Base-by-base conservation (phyloP, 257 asterid species). In the Solanum piurae region DNA sequence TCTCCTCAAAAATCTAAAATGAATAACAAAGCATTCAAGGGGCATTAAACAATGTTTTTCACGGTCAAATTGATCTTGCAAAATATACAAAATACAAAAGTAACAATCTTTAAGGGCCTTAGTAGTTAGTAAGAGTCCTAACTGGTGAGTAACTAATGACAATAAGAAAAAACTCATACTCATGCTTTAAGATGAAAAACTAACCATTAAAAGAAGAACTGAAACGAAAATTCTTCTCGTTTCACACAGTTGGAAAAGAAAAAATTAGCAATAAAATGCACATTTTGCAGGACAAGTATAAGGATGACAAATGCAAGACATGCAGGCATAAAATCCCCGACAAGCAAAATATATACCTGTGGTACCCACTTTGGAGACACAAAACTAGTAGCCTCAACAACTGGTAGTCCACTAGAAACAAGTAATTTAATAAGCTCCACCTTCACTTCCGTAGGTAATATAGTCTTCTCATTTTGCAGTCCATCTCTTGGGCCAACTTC, bases 401-500 rank as follows among this genome's bases (percentile, higher is more conserved):
- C 96, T 85, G 97, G 88, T 90, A 96, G 86, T 64, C 98, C 98
- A 52, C 98, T 93, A 92, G 93, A 91, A 89, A 93, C 96, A 69
- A 96, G 93, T 96, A 93, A 92, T 90, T 94, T 94, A 87, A 96
- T 96, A 49, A 95, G 90, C 91, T 96, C 95, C 86, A 94, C 95
- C 91, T 96, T 96, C 89, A 95, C 95, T n/a, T 88, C 75, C 40
- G 99, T 94, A 37, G 98, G 96, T 29, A 96, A 94, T 87, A 95
- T 92, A 75, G 92, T 93, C 91, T 94, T 96, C 94, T 96, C 99
- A 72, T 96, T 95, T 90, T 96, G 99, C 89, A 96, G 91, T 31
- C 99, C 99, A 88, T 96, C 99, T 85, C 98, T 92, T 4, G 98
- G 99, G 86, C 99, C 98, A 89, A 96, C 99, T 94, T 96, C 98